Evolutionary conservation across 176 grass and related monocot species (phyloP).

Genomic region (Eleusine indica): DNA sequence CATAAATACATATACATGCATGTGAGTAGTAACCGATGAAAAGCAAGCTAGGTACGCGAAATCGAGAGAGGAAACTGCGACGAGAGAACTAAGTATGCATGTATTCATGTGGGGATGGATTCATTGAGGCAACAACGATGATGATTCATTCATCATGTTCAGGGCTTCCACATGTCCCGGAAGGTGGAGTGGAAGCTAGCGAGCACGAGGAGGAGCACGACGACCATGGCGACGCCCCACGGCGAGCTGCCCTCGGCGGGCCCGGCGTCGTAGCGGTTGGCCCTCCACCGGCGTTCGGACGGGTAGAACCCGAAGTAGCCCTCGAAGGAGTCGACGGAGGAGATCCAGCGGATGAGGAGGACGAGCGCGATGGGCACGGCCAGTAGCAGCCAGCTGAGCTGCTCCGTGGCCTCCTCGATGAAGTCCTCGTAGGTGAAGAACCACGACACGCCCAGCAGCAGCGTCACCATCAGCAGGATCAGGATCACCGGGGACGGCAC

Average conservation of each 20-base stretch:
- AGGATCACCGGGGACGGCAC: conserved; percentile 78
- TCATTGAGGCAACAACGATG: too few species aligned
- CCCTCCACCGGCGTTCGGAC: conserved; percentile 36
- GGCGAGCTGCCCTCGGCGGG: conserved; percentile 66
- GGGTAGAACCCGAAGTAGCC: conserved; percentile 61
- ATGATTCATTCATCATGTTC: conserved; percentile 26
- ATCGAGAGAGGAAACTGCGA: neutral
- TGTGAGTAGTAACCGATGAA: neutral
- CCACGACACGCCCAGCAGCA: conserved; percentile 68
- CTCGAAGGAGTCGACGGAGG: conserved; percentile 77
- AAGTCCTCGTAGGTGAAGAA: conserved; percentile 82
- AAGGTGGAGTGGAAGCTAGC: conserved; percentile 73
- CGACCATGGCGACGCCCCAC: conserved; percentile 76
- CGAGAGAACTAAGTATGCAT: too few species aligned
- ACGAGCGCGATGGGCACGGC: conserved; percentile 67
- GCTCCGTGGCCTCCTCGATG: conserved; percentile 68
- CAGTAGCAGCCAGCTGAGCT: conserved; percentile 74
- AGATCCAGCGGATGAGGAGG: conserved; percentile 84
- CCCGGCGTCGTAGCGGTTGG: conserved; percentile 4
- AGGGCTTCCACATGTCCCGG: conserved; percentile 83
- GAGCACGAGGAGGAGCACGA: conserved; percentile 77
- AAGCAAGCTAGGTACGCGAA: neutral
- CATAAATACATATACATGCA: neutral
- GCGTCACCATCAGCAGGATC: conserved; percentile 67
- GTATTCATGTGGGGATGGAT: too few species aligned